These are phyloP conservation scores for Cryptococcus sp. DNA, from an alignment of 1,284 basidiomycete genomes.

Conservation along the genomic window DNA sequence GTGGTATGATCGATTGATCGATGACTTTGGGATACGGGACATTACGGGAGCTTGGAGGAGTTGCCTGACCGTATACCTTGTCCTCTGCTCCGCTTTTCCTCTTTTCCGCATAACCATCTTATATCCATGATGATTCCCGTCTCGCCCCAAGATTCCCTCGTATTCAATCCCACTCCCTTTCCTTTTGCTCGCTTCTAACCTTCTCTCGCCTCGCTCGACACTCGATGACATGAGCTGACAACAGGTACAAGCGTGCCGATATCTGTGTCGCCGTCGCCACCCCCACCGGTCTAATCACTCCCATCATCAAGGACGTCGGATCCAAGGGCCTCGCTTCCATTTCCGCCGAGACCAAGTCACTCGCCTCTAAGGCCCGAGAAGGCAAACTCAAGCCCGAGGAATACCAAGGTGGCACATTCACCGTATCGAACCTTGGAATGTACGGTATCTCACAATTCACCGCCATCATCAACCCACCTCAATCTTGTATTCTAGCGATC, in stretches of 20 bases:
- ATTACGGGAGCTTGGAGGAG: too few species aligned
- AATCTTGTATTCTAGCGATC: conserved; percentile 95
- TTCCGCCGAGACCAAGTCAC: conserved; percentile 83
- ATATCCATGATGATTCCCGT: too few species aligned
- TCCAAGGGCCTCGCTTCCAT: conserved; percentile 88
- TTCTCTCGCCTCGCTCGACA: conserved; percentile 1
- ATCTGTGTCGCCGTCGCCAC: conserved; percentile 97
- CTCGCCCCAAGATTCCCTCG: too few species aligned
- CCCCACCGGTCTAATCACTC: conserved; percentile 92
- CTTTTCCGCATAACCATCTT: too few species aligned
- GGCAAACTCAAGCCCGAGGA: conserved; percentile 93
- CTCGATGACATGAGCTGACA: too few species aligned
- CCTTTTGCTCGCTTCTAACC: too few species aligned
- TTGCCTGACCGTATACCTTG: too few species aligned
- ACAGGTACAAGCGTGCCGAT: conserved; percentile 90
- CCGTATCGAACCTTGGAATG: conserved; percentile 99
- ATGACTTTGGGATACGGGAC: too few species aligned
- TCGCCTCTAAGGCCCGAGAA: conserved; percentile 92
- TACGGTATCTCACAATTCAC: conserved; percentile 93
- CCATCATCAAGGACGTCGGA: conserved; percentile 91
- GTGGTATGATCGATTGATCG: too few species aligned
- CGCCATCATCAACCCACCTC: conserved; percentile 98
- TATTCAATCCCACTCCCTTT: too few species aligned
- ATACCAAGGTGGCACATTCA: conserved; percentile 99
- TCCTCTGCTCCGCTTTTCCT: too few species aligned